Evolutionary conservation across 495 filamentous ascomycete species (phyloP).

Genomic region (Neurospora terricola): DNA sequence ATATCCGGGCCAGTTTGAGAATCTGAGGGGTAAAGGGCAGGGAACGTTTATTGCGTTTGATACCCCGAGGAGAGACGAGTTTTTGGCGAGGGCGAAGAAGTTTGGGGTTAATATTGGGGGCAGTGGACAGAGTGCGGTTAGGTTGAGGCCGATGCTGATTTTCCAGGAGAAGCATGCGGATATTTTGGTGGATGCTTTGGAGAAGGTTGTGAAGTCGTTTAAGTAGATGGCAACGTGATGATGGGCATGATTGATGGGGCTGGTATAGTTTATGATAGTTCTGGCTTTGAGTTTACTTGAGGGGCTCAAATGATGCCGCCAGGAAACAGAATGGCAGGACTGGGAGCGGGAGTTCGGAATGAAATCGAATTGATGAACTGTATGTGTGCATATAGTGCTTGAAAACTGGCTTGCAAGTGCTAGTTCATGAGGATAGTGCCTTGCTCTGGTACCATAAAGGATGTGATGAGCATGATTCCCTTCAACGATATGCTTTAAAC

Average conservation of each 20-base stretch:
- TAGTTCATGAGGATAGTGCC: neutral
- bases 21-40: constrained; percentile 86
- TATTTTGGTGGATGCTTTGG: constrained; percentile 45
- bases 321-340: neutral
- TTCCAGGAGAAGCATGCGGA: constrained; percentile 89
- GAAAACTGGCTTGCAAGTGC: too few relatives aligned
- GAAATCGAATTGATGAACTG: neutral
- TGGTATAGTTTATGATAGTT: neutral
- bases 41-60: constrained; percentile 98
- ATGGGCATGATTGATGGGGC: neutral
- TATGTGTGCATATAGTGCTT: neutral
- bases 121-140: constrained; percentile 66
- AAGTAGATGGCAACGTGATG: neutral
- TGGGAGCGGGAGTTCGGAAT: neutral
- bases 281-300: neutral
- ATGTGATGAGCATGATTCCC: neutral
- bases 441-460: neutral
- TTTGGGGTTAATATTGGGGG: constrained; percentile 92
- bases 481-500: neutral
- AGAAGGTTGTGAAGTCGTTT: constrained; percentile 59
- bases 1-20: constrained; percentile 77
- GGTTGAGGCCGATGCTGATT: constrained; percentile 89
- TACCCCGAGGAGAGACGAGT: constrained; percentile 71
- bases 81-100: constrained; percentile 71
- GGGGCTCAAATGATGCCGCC: neutral